Evolutionary conservation across 495 filamentous ascomycete species (phyloP).

Genomic region (Usnea hakonensis): DNA sequence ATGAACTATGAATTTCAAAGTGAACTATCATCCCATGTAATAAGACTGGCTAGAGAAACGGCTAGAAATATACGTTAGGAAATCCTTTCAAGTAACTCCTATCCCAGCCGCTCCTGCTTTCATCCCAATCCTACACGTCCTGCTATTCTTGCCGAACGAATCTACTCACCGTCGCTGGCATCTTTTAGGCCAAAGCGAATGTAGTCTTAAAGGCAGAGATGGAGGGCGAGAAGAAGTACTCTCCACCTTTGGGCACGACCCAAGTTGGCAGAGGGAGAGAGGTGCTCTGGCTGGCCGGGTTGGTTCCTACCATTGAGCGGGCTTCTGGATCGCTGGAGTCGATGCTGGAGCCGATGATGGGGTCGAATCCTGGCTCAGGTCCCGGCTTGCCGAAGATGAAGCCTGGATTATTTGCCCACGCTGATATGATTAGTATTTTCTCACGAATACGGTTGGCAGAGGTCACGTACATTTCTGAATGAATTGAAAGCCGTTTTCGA

Average conservation of each 20-base stretch:
- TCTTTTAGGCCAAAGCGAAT: conserved; percentile 9
- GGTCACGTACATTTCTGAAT: conserved; percentile 28
- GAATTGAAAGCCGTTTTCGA: conserved; percentile 34
- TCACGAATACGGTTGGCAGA: too few species aligned
- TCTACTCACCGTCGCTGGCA: background rate
- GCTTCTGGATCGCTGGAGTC: background rate
- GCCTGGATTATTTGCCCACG: too few species aligned
- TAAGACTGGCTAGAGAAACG: background rate
- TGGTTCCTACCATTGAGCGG: conserved; percentile 18
- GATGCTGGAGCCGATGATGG: conserved; percentile 32
- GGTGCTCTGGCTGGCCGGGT: conserved; percentile 20
- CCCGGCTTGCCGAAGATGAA: too few species aligned
- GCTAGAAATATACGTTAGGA: too few species aligned
- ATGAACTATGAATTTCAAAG: background rate
- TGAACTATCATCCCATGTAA: background rate
- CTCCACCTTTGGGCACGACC: conserved; percentile 28
- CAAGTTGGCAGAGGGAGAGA: conserved; percentile 23
- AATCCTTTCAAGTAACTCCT: too few species aligned
- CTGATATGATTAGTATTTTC: too few species aligned
- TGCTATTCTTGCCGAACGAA: background rate
- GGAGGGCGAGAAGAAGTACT: conserved; percentile 28
- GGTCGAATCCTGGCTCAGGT: conserved; percentile 32
- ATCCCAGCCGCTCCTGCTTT: background rate
- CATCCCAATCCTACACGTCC: too few species aligned
- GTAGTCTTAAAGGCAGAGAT: conserved; percentile 17